Conservation (phyloP, 257 asterid genomes). For the Catharanthus roseus region DNA sequence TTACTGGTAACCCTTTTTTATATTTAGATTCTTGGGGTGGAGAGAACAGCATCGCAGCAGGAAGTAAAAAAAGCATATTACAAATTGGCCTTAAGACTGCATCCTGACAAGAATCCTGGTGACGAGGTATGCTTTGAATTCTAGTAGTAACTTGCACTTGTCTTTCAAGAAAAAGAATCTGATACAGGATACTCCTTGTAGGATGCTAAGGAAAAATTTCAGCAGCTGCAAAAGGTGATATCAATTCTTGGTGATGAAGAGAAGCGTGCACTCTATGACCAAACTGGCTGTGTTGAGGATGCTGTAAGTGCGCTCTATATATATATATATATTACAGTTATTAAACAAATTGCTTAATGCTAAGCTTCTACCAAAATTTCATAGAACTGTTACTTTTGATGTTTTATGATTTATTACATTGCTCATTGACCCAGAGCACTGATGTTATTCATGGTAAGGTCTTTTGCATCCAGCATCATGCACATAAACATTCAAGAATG, state of each 20-base stretch:
- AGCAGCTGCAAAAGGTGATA: conserved; percentile 89
- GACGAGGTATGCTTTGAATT: conserved; percentile 52
- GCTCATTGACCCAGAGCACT: not conserved
- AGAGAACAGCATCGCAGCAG: conserved; percentile 65
- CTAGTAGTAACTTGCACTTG: not conserved
- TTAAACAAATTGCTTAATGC: not conserved
- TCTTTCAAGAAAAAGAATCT: not conserved
- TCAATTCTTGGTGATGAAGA: conserved; percentile 88
- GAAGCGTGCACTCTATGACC: conserved; percentile 88
- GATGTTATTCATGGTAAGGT: not conserved
- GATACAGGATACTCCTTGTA: conserved; percentile 15
- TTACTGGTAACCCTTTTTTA: conserved; percentile 9
- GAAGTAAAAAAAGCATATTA: conserved; percentile 80
- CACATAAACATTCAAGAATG: not conserved
- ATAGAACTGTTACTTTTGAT: not conserved
- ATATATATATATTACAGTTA: no score
- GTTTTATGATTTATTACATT: no score
- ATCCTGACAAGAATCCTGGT: conserved; percentile 89
- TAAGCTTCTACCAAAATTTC: not conserved
- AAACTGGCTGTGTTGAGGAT: conserved; percentile 95
- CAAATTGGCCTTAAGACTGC: conserved; percentile 80
- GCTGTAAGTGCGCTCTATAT: conserved; percentile 51
- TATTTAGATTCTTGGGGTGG: conserved; percentile 75
- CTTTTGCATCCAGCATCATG: not conserved
- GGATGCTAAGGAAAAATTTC: conserved; percentile 97